Percentiles rank a stretch among this genome's conserved stretches.
phyloP scores from a whole-genome alignment of 2,329 filamentous ascomycete species.

The Fusarium pseudonygamai region DNA sequence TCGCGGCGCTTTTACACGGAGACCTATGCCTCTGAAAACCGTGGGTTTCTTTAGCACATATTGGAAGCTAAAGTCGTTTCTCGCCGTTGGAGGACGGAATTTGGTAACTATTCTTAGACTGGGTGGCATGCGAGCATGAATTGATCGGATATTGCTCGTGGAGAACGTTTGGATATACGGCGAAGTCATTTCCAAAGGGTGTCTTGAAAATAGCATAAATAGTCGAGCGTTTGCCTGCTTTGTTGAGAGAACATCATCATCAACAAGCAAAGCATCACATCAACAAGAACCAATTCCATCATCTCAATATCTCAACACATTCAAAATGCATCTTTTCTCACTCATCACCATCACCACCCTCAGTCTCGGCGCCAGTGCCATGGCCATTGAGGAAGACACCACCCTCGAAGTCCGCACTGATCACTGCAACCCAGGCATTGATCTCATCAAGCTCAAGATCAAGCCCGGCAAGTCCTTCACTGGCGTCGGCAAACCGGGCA shows the following conservation, averaged over 20 bases:
- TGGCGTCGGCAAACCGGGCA: neutral
- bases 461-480: neutral
- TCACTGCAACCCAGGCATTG: neutral
- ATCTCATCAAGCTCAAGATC: neutral
- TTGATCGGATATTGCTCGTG: rapidly evolving
- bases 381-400: neutral
- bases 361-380: neutral
- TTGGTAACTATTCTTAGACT: neutral
- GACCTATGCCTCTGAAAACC: rapidly evolving
- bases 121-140: rapidly evolving
- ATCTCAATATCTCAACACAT: neutral
- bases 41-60: no score
- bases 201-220: neutral
- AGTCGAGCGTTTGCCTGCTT: neutral
- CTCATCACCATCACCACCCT: neutral
- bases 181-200: rapidly evolving
- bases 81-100: neutral
- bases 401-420: neutral
- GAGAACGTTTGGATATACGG: rapidly evolving
- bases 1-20: neutral
- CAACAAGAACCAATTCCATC: neutral
- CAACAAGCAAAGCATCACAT: neutral
- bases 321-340: neutral
- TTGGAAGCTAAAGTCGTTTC: rapidly evolving
- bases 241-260: neutral